phyloP scores from a whole-genome alignment of 1,284 basidiomycete genomes.

The Ceratobasidium sp. region DNA sequence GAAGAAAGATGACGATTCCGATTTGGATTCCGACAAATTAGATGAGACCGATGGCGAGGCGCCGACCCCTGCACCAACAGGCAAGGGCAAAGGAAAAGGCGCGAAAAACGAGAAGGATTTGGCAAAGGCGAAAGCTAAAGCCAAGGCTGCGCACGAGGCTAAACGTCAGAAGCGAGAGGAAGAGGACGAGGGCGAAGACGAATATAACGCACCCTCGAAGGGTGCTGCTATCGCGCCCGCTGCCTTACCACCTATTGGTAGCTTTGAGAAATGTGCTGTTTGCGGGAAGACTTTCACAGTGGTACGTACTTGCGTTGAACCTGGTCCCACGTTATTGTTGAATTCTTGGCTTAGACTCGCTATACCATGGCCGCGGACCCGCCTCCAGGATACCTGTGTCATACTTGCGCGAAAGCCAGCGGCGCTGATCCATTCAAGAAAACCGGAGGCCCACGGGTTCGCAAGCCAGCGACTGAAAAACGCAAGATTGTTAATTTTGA shows the following conservation, averaged over 20 bases:
- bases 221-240: conserved; percentile 52
- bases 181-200: conserved; percentile 65
- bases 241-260: conserved; percentile 79
- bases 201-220: conserved; percentile 70
- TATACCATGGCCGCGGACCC: conserved; percentile 83
- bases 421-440: conserved; percentile 90
- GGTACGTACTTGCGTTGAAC: conserved; percentile 65
- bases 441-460: conserved; percentile 70
- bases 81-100: conserved; percentile 57
- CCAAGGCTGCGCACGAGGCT: conserved; percentile 67
- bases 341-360: conserved; percentile 70
- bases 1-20: conserved; percentile 58
- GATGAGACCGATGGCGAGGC: conserved; percentile 66
- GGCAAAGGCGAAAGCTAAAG: conserved; percentile 62
- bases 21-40: conserved; percentile 80
- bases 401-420: conserved; percentile 79
- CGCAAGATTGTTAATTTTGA: conserved; percentile 78
- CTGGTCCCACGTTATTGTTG: background rate
- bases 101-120: conserved; percentile 46
- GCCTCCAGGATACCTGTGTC: conserved; percentile 83
- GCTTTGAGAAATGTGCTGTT: conserved; percentile 84
- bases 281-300: conserved; percentile 92
- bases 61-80: conserved; percentile 52
- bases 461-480: conserved; percentile 72
- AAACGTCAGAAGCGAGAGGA: conserved; percentile 64